These are phyloP conservation scores for Knufia petricola DNA, from an alignment of 2,329 filamentous ascomycete species.

Conservation along the genomic window DNA sequence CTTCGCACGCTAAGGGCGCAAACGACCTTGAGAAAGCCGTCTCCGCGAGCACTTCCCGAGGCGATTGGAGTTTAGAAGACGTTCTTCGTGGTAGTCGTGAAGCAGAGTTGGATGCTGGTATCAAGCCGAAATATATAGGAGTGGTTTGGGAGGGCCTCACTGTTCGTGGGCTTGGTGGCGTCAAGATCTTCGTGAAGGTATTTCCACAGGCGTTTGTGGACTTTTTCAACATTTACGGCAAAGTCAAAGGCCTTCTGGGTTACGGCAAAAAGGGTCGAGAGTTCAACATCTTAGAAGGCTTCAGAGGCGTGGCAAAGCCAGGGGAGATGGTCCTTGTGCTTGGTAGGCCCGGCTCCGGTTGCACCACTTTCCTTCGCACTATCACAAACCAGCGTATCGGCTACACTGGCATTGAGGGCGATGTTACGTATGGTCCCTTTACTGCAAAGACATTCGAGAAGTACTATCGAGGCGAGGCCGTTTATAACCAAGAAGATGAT, in stretches of 20 bases:
- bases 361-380: slow-evolving; percentile 59
- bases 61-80: slow-evolving; percentile 65
- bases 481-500: slow-evolving; percentile 82
- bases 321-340: slow-evolving; percentile 85
- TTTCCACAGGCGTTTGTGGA: slow-evolving; percentile 68
- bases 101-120: slow-evolving; percentile 66
- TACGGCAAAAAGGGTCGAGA: slow-evolving; percentile 59
- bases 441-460: slow-evolving; percentile 58
- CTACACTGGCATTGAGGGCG: slow-evolving; percentile 54
- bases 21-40: slow-evolving; percentile 52
- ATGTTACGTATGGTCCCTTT: slow-evolving; percentile 69
- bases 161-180: slow-evolving; percentile 64
- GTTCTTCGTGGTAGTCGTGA: slow-evolving; percentile 61
- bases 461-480: slow-evolving; percentile 67
- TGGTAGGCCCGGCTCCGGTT: slow-evolving; percentile 64
- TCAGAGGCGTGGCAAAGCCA: slow-evolving; percentile 57
- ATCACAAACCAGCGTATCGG: slow-evolving; percentile 58
- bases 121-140: slow-evolving; percentile 67
- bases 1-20: slow-evolving; percentile 21
- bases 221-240: slow-evolving; percentile 66
- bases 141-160: slow-evolving; percentile 70
- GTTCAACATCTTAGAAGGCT: slow-evolving; percentile 62
- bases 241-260: slow-evolving; percentile 54
- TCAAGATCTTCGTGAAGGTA: slow-evolving; percentile 61
- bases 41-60: slow-evolving; percentile 39